Percentiles rank a stretch among this genome's conserved stretches.
Evolutionary conservation across 805 yeast species (phyloP).

Genomic region (Starmera amethionina): DNA sequence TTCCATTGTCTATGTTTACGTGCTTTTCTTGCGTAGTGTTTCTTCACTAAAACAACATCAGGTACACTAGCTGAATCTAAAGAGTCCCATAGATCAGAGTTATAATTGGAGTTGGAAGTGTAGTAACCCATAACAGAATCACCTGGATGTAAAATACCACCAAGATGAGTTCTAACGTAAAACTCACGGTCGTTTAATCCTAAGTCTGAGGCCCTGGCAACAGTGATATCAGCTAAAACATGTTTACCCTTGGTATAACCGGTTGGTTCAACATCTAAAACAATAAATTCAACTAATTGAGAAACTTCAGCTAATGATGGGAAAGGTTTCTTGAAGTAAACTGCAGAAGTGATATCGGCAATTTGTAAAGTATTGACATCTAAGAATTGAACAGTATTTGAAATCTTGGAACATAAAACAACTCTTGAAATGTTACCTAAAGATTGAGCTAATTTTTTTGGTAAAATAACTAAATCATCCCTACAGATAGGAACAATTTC

Average conservation of each 20-base stretch:
- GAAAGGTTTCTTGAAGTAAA: slow-evolving; percentile 81
- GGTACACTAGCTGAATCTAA: slow-evolving; percentile 53
- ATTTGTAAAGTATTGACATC: slow-evolving; percentile 77
- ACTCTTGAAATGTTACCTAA: slow-evolving; percentile 77
- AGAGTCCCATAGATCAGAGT: slow-evolving; percentile 77
- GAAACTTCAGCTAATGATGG: slow-evolving; percentile 63
- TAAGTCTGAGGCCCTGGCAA: slow-evolving; percentile 82
- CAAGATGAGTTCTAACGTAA: slow-evolving; percentile 84
- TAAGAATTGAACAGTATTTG: slow-evolving; percentile 76
- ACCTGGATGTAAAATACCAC: slow-evolving; percentile 93
- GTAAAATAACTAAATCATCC: slow-evolving; percentile 90
- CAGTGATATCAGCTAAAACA: slow-evolving; percentile 82
- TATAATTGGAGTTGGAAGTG: slow-evolving; percentile 76
- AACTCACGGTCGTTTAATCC: slow-evolving; percentile 78
- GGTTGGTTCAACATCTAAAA: slow-evolving; percentile 89
- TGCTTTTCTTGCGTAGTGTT: slow-evolving; percentile 71
- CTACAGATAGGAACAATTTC: slow-evolving; percentile 96
- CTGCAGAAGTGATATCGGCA: slow-evolving; percentile 60
- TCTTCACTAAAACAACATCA: slow-evolving; percentile 85
- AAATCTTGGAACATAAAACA: slow-evolving; percentile 75
- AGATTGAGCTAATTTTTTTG: slow-evolving; percentile 74
- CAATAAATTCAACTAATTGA: slow-evolving; percentile 77
- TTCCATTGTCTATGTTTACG: slow-evolving; percentile 80
- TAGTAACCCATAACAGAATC: slow-evolving; percentile 92
- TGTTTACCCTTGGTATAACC: slow-evolving; percentile 69